Evolutionary conservation across 2,329 filamentous ascomycete species (phyloP), one percentile per base, ranked within the genome.

Genomic region (Sporothrix globosa): DNA sequence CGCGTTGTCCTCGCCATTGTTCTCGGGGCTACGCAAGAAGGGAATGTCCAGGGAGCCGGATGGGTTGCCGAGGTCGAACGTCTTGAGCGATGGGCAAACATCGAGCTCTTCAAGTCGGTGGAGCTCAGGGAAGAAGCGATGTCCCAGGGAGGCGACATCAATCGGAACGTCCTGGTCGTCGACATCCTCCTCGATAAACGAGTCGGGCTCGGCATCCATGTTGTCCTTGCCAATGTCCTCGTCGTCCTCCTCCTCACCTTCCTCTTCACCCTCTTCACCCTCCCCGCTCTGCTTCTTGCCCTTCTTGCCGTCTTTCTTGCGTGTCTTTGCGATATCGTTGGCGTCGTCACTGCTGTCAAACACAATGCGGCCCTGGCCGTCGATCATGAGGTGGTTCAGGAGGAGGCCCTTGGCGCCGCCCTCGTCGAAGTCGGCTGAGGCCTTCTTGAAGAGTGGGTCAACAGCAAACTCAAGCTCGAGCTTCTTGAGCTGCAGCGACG

Each of bases 361-460:
- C 5, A 99, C 94, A 73, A 99, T 99, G 48, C 95, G 88, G 54
- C 96, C 96, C 74, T 93, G 89, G 1, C 88, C 88, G 79, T 99
- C 96, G 74, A 99, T 97, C 77, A 95, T 92, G n/a, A 99, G 85
- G 80, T 99, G 95, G 77, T 99, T 99, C 44, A 99, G 86, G 24
- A 99, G 85, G 54, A 99, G 84, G 24, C 96, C 96, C 80, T 98
- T 99, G 70, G 96, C 96, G 70, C 96, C 96, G 24, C 96, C 96
- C 82, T 99, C 96, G 78, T 99, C 96, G 74, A 99, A 99, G 82
- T 99, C 96, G 56, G 96, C 96, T 6, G 95, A 97, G 0, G 95
- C 95, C 78, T 99, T 99, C 78, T 99, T 99, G 86, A 99, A 99
- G n/a, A 99, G 82, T 2, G 96, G 96, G 77, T 99, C 96, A 5